Base-by-base conservation (phyloP, 2,329 filamentous ascomycete genomes). In the Diaporthe sp. region DNA sequence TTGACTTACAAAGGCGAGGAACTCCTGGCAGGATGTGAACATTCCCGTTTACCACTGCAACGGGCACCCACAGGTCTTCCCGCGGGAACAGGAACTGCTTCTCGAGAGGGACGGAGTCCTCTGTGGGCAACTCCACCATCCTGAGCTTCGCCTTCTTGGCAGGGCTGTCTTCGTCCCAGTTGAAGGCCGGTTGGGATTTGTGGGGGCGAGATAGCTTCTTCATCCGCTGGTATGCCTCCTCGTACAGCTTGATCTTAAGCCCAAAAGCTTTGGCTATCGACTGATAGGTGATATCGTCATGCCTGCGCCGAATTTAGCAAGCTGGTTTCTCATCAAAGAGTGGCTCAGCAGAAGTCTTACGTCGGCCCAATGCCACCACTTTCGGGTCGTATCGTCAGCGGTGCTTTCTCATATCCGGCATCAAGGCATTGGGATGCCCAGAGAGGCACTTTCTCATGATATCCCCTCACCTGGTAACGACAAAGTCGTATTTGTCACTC, bases 241-340 rank as follows among this genome's bases (percentile, higher is more conserved):
- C 86, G 86, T 98, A 95, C 38, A 97, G 89, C 78, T 92, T 89
- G 25, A 98, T 87, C 19, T 92, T 90, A 10, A 98, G 87, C 57
- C 87, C 85, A 82, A 98, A 98, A 10, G 96, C 97, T 82, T 95
- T 95, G 77, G 95, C 96, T 82, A 99, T 97, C 52, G 95, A 96
- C 81, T 94, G 89, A 85, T 99, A 99, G 35, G 97, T 98, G 79
- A 98, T 98, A 82, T 99, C 97, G 84, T 99, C 97, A 86, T 98
- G 96, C 73, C 95, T 97, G 5, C 22, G 35, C 61, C 52, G 57
- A 57, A 25, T 73, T 77, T 61, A 77, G 75, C 72, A 54, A 52
- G 30, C 30, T 50, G 70, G 8, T 7, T 15, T 28, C 17, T 15
- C 13, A 28, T 19, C 28, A 4, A 28, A 1, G n/a, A 19, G 25